Conservation (phyloP, 2,329 filamentous ascomycete genomes). For the Claviceps fusiformis region DNA sequence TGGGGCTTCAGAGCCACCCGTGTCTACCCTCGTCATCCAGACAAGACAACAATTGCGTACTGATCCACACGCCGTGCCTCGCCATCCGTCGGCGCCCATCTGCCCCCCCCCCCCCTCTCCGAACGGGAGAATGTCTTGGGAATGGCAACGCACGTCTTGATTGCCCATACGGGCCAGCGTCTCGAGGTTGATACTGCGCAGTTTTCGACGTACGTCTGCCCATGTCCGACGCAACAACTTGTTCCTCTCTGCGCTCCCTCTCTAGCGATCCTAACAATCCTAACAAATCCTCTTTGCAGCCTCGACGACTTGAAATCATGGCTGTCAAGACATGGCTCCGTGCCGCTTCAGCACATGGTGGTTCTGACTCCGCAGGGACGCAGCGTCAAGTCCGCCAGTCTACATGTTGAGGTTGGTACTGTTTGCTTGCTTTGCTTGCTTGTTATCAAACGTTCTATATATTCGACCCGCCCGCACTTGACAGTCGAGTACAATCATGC, state of each 20-base stretch:
- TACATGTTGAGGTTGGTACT: slow-evolving; percentile 59
- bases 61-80: not conserved
- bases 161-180: slow-evolving; percentile 85
- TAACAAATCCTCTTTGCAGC: slow-evolving; percentile 25
- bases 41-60: not conserved
- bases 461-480: not conserved
- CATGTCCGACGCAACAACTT: not conserved
- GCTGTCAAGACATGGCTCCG: slow-evolving; percentile 60
- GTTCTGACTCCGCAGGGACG: slow-evolving; percentile 75
- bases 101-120: not conserved
- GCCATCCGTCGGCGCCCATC: slow-evolving; percentile 3
- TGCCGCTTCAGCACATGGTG: slow-evolving; percentile 69
- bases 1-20: not conserved
- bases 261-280: not conserved
- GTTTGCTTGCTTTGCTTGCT: not conserved
- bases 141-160: slow-evolving; percentile 82
- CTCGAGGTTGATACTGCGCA: slow-evolving; percentile 64
- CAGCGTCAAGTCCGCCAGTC: slow-evolving; percentile 66
- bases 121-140: slow-evolving; percentile 37
- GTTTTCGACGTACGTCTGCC: slow-evolving; percentile 51
- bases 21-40: not conserved
- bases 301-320: slow-evolving; percentile 76
- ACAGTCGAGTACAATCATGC: not conserved
- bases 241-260: not conserved
- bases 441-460: not conserved